phyloP scores from a whole-genome alignment of 2,329 filamentous ascomycete species.

The Didymella arachidicola region DNA sequence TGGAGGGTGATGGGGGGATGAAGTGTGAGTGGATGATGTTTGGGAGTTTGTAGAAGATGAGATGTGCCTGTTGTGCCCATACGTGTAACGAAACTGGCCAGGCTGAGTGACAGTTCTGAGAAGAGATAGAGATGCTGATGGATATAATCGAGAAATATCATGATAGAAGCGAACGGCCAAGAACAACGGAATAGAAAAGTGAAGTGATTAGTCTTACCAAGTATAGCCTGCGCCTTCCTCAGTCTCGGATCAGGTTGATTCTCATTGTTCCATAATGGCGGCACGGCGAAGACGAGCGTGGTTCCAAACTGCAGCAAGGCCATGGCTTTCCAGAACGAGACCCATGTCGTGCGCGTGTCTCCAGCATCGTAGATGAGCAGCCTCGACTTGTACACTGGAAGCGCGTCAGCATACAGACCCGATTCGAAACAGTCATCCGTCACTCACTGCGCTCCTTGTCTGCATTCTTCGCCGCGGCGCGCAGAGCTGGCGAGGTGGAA shows the following conservation, averaged over 20 bases:
- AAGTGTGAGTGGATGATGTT: not conserved
- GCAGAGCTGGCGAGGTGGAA: slow-evolving; percentile 37
- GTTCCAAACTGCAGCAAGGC: slow-evolving; percentile 47
- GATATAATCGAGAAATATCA: not conserved
- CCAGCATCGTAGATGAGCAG: slow-evolving; percentile 51
- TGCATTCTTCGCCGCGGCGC: slow-evolving; percentile 29
- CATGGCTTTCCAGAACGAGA: slow-evolving; percentile 49
- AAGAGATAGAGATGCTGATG: not conserved
- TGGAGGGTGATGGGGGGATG: not conserved
- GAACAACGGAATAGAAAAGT: not conserved
- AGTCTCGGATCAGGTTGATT: slow-evolving; percentile 43
- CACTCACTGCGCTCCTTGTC: slow-evolving; percentile 37
- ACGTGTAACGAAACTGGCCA: not conserved
- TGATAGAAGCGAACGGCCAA: not conserved
- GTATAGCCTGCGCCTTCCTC: slow-evolving; percentile 38
- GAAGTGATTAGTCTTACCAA: slow-evolving; percentile 32
- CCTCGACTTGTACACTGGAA: slow-evolving; percentile 34
- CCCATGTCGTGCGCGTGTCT: slow-evolving; percentile 45
- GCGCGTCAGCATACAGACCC: not conserved
- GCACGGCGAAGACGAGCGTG: slow-evolving; percentile 42
- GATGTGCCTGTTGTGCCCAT: not conserved
- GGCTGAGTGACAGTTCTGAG: not conserved
- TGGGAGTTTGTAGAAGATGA: not conserved
- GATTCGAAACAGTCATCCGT: not conserved
- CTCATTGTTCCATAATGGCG: slow-evolving; percentile 44